Evolutionary conservation across 441 rosid species (phyloP), one percentile per base, ranked within the genome.

Genomic region (Sinapis alba): DNA sequence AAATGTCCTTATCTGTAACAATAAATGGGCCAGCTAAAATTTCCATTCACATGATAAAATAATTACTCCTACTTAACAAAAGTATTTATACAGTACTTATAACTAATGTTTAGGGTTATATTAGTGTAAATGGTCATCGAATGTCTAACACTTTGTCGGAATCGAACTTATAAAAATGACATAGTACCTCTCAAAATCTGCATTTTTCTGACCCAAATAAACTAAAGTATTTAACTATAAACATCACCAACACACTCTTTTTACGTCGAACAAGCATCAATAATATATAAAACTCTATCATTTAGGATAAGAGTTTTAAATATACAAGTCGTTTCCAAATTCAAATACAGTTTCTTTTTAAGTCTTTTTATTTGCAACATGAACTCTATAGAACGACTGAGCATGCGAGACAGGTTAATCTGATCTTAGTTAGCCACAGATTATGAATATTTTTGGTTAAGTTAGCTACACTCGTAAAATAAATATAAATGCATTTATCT

Each of bases 1-100:
- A 47, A 59, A 65, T 77, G 80, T 78, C 77, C 77, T 78, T 72
- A 72, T 78, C 80, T 72, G 69, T 78, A 66, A 60, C 80, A 36
- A 66, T 72, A 24, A 72, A 77, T 66, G 77, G 69, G 77, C 72
- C 80, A 78, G 73, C 80, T 78, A 78, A 59, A 78, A 1, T 72
- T 60, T 66, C 80, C 80, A 72, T 66, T 51, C 69, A 65, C 68
- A 34, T 45, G 8, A 18, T 15, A 71, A 34, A 32, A 45, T 2
- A 36, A 21, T 23, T 27, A 41, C 30, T 32, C 62, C 28, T 21
- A 59, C 72, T 65, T 26, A 71, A 59, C 47, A 34, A 36, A 50
- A 18, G 62, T 51, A 66, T 65, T 71, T 72, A 28, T 60, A 66
- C 73, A 61, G 59, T 66, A 50, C 77, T 66, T 60, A 16, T 26